Evolutionary conservation across 768 basidiomycete species (phyloP), one percentile per base, ranked within the genome.

Genomic region (Lactarius vividus): DNA sequence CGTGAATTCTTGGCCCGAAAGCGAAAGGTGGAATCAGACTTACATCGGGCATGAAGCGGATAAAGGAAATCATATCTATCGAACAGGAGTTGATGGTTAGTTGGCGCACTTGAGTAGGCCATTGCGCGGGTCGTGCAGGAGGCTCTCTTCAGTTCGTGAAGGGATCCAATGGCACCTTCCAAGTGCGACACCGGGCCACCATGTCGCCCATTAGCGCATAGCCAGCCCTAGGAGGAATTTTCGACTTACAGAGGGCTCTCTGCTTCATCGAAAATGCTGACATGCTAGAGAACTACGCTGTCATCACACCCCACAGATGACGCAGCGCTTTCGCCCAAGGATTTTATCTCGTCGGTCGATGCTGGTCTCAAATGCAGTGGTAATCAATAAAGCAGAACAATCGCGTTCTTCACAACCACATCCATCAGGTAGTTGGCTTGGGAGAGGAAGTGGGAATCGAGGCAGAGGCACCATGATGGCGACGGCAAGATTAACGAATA

Each of bases 11-110:
- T 4, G 37, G n/a, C 40, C 57, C 10, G 2, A 35, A 62, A 53
- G 46, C 5, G 7, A 0, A 18, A 66, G 13, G 15, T 5, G 37
- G 15, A 39, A 39, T 15, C 37, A 7, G 8, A 64, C 73, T 72
- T 64, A 73, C 75, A 18, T 73, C 64, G 1, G 73, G 73, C 20
- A 70, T 13, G 69, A 62, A 76, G 29, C 73, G 73, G 9, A 75
- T 75, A 58, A 75, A 75, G 61, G 61, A 71, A 76, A 9, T 0
- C 0, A 62, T 72, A 72, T 26, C 8, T 1, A 57, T 74, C 61
- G 59, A 76, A 77, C 4, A 0, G 3, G 2, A 0, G 0, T 33
- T 59, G 67, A 63, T 75, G 73, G 23, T 44, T 16, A 1, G 0
- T 44, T 16, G 0, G 0, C 1, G 33, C 62, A 69, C 59, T 63